Evolutionary conservation across 495 filamentous ascomycete genomes (phyloP).

Genomic region (Lindgomyces ingoldianus): DNA sequence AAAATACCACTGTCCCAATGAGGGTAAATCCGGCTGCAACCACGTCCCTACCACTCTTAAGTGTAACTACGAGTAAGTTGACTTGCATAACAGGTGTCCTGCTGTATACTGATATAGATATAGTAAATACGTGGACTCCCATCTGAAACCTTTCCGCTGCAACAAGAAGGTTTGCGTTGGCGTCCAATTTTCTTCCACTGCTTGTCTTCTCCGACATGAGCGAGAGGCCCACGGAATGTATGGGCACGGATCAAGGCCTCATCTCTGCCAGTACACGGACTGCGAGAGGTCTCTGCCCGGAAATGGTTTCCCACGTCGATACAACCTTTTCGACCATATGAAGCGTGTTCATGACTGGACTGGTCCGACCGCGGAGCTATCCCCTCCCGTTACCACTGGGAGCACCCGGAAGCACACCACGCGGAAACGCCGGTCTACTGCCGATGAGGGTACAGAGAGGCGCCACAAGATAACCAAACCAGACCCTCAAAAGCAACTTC

Average conservation of each 20-base stretch:
- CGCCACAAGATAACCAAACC: slow-evolving; percentile 26
- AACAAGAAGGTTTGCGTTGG: slow-evolving; percentile 76
- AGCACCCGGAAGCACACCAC: neutral
- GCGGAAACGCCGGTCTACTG: slow-evolving; percentile 31
- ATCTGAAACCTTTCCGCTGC: slow-evolving; percentile 91
- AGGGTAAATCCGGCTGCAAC: slow-evolving; percentile 71
- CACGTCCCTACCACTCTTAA: slow-evolving; percentile 89
- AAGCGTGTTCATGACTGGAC: slow-evolving; percentile 82
- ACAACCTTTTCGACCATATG: slow-evolving; percentile 95
- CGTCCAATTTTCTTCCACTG: slow-evolving; percentile 85
- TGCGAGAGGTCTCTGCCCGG: slow-evolving; percentile 78
- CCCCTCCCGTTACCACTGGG: slow-evolving; percentile 12
- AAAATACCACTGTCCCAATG: slow-evolving; percentile 88
- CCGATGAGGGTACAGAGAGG: slow-evolving; percentile 22
- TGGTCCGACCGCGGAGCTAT: slow-evolving; percentile 16
- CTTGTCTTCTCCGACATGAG: slow-evolving; percentile 91
- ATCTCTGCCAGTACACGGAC: slow-evolving; percentile 78
- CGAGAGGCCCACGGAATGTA: slow-evolving; percentile 93
- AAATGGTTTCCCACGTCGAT: slow-evolving; percentile 87
- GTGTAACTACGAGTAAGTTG: slow-evolving; percentile 92
- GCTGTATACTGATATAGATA: slow-evolving; percentile 21
- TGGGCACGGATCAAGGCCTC: slow-evolving; percentile 87
- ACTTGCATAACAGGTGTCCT: slow-evolving; percentile 41
- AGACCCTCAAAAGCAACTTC: slow-evolving; percentile 19
- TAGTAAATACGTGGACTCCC: slow-evolving; percentile 94